phyloP scores from a whole-genome alignment of 2,329 filamentous ascomycete genomes.

The Dryadomyces quercus-mongolicae region DNA sequence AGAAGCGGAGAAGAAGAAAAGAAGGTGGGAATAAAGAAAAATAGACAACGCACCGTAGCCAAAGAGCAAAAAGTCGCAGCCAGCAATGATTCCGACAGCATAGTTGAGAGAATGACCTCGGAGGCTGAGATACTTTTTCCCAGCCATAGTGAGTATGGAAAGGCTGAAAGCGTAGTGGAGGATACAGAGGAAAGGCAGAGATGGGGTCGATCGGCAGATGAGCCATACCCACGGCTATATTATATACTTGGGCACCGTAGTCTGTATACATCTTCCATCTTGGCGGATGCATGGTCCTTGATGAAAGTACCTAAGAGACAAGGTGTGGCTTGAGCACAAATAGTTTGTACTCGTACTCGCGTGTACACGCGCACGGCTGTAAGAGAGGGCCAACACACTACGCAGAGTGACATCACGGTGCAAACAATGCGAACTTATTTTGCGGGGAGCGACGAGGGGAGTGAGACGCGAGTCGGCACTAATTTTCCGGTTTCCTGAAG shows the following conservation, averaged over 20 bases:
- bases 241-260: too few species aligned
- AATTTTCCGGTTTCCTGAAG: background rate
- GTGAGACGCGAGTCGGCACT: background rate
- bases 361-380: too few species aligned
- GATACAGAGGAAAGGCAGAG: too few species aligned
- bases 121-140: conserved; percentile 45
- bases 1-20: background rate
- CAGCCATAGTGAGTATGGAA: too few species aligned
- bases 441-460: background rate
- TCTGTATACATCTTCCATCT: too few species aligned
- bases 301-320: too few species aligned
- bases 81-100: conserved; percentile 59
- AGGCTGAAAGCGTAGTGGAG: background rate
- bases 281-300: too few species aligned
- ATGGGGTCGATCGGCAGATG: too few species aligned
- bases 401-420: background rate
- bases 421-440: background rate
- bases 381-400: background rate
- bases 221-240: too few species aligned
- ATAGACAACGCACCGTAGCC: conserved; percentile 33
- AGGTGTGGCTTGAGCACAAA: too few species aligned
- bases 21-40: background rate
- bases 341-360: too few species aligned
- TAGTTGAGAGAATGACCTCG: conserved; percentile 53
- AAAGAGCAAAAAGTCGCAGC: conserved; percentile 57